A percentile compares a stretch with the other conserved stretches of the same genome.
These are phyloP conservation scores for Pythium myriotylum DNA, from an alignment of 352 stramenopile species.

Conservation along the genomic window DNA sequence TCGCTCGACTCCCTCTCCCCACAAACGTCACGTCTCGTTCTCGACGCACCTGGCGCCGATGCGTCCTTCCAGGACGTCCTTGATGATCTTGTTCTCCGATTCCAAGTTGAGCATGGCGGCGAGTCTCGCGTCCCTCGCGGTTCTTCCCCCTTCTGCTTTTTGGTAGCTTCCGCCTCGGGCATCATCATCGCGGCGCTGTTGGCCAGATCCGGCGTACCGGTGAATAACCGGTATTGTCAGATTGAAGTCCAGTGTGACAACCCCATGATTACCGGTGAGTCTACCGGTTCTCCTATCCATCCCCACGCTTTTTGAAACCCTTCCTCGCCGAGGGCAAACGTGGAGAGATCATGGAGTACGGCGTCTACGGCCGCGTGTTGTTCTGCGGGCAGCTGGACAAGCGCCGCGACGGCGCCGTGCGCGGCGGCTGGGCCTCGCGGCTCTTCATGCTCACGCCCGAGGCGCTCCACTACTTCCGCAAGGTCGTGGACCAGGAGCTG, in stretches of 20 bases:
- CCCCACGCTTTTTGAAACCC: too few relatives aligned
- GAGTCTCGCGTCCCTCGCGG: not conserved
- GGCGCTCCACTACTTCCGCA: slow-evolving; percentile 82
- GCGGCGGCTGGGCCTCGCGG: slow-evolving; percentile 71
- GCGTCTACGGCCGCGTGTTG: slow-evolving; percentile 72
- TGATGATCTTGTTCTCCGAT: slow-evolving; percentile 89
- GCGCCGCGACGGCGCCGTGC: slow-evolving; percentile 71
- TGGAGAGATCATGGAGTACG: slow-evolving; percentile 47
- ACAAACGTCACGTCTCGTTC: slow-evolving; percentile 1
- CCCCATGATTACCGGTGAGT: slow-evolving; percentile 6
- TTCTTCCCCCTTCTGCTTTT: slow-evolving; percentile 29
- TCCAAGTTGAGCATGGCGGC: slow-evolving; percentile 80
- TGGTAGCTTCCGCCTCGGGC: slow-evolving; percentile 18
- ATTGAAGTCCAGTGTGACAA: slow-evolving; percentile 27
- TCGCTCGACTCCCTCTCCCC: not conserved
- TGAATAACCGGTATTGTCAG: slow-evolving; percentile 23
- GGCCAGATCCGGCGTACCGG: slow-evolving; percentile 30
- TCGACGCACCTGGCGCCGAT: slow-evolving; percentile 67
- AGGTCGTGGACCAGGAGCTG: slow-evolving; percentile 68
- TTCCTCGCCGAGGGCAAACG: not conserved
- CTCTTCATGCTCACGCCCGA: slow-evolving; percentile 82
- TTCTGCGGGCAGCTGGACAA: slow-evolving; percentile 82
- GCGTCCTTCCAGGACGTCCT: slow-evolving; percentile 76
- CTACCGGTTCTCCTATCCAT: slow-evolving; percentile 16
- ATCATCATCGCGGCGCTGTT: slow-evolving; percentile 26